phyloP scores from a whole-genome alignment of 148 eudicot species.

The Linanthus parryae region DNA sequence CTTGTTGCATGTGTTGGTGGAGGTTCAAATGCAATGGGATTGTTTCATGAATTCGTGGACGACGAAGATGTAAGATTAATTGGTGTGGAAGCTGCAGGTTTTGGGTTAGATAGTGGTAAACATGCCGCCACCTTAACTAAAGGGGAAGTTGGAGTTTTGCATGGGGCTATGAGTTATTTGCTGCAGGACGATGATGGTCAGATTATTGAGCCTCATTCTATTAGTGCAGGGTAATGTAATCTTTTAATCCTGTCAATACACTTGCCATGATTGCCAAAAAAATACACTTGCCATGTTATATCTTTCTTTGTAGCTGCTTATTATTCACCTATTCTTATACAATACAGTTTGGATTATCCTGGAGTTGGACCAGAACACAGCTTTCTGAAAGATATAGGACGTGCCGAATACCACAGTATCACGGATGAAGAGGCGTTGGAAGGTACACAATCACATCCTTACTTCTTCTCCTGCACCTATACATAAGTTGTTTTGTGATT shows the following conservation, averaged over 20 bases:
- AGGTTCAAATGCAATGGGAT: constrained; percentile 92
- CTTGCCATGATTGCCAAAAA: background rate
- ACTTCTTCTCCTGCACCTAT: too few relatives aligned
- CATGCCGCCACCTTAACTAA: constrained; percentile 84
- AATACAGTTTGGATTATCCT: constrained; percentile 64
- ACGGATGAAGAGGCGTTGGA: constrained; percentile 69
- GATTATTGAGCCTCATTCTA: constrained; percentile 57
- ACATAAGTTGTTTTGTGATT: too few relatives aligned
- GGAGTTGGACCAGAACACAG: constrained; percentile 85
- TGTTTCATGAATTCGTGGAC: constrained; percentile 81
- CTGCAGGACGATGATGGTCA: constrained; percentile 91
- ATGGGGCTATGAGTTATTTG: constrained; percentile 97
- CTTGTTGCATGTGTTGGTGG: constrained; percentile 92
- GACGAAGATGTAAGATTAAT: constrained; percentile 73
- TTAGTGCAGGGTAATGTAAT: constrained; percentile 57
- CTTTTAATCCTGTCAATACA: background rate
- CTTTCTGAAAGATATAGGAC: constrained; percentile 50
- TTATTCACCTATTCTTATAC: too few relatives aligned
- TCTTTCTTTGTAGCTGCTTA: background rate
- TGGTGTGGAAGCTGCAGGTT: constrained; percentile 95
- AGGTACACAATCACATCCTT: constrained; percentile 29
- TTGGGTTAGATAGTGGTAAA: constrained; percentile 63
- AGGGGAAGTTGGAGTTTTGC: constrained; percentile 93
- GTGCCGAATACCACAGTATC: constrained; percentile 56
- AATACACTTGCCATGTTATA: background rate